Evolutionary conservation across 2,329 filamentous ascomycete species (phyloP).

Genomic region (Colletotrichum tropicale): DNA sequence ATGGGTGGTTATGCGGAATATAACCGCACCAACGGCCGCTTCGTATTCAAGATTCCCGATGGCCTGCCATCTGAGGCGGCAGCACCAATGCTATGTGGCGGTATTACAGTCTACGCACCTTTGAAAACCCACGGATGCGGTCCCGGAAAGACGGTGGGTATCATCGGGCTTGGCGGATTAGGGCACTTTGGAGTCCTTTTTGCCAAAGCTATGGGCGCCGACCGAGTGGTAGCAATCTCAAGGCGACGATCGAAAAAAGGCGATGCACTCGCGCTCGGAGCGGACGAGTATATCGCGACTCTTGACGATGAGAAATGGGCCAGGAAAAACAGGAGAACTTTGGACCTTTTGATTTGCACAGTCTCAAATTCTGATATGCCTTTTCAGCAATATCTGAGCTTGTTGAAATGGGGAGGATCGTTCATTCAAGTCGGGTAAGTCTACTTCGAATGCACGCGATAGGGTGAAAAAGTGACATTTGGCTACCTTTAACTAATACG

Average conservation of each 20-base stretch:
- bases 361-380: conserved; percentile 63
- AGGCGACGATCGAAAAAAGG: conserved; percentile 55
- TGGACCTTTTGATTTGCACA: conserved; percentile 67
- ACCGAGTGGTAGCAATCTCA: conserved; percentile 65
- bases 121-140: conserved; percentile 67
- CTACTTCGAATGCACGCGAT: background rate
- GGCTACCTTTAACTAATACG: background rate
- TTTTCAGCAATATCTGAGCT: conserved; percentile 62
- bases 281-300: conserved; percentile 51
- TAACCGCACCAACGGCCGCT: conserved; percentile 41
- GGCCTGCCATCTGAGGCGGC: conserved; percentile 42
- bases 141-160: conserved; percentile 70
- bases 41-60: conserved; percentile 54
- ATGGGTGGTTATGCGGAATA: conserved; percentile 51
- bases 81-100: conserved; percentile 73
- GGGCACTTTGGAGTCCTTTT: conserved; percentile 73
- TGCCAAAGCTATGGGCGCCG: conserved; percentile 69
- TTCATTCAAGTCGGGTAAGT: conserved; percentile 64
- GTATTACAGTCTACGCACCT: conserved; percentile 70
- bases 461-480: background rate
- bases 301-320: conserved; percentile 60
- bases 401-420: conserved; percentile 64
- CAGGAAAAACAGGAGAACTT: conserved; percentile 49
- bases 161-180: conserved; percentile 71
- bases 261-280: conserved; percentile 63